Evolutionary conservation across 2,329 filamentous ascomycete species (phyloP), one percentile per base, ranked within the genome.

Genomic region (Ophiostoma angusticollis): DNA sequence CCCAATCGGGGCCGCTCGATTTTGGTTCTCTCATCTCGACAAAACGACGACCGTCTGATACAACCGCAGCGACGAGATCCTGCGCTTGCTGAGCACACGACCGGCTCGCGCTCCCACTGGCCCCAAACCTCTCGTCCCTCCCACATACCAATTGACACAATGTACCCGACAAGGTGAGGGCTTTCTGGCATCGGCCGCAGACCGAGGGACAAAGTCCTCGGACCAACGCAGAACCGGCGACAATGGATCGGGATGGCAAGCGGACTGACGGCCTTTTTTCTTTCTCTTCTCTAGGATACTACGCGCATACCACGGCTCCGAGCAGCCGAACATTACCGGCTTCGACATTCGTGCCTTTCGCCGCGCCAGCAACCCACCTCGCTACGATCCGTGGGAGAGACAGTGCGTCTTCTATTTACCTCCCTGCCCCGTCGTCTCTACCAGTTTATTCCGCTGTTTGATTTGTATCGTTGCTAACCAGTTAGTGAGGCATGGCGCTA

Each of bases 401-500:
- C 56, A 59, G 77, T 80, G 47, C 59, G 74, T 73, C 7, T 16
- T 16, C 1, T 18, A 25, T 36, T 19, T 5, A 21, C 7, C 9
- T 16, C n/a, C n/a, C n/a, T n/a, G n/a, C n/a, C n/a, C n/a, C n/a
- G n/a, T n/a, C n/a, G n/a, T n/a, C n/a, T n/a, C n/a, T n/a, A n/a
- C n/a, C n/a, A n/a, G n/a, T n/a, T n/a, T n/a, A n/a, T n/a, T n/a
- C n/a, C n/a, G n/a, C n/a, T n/a, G n/a, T n/a, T n/a, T n/a, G n/a
- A 9, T 7, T 11, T n/a, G 7, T 14, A 22, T 24, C 5, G 11
- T 7, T 24, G 11, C 27, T 28, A 31, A 46, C 19, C n/a, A 9
- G 5, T 7, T 24, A 98, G 91, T 57, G 91, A 98, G 68, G 74
- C 83, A 57, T 98, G 91, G 91, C 75, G 91, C 62, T 95, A 94